phyloP scores from a whole-genome alignment of 2,329 filamentous ascomycete genomes.

The Boeremia lycopersici region DNA sequence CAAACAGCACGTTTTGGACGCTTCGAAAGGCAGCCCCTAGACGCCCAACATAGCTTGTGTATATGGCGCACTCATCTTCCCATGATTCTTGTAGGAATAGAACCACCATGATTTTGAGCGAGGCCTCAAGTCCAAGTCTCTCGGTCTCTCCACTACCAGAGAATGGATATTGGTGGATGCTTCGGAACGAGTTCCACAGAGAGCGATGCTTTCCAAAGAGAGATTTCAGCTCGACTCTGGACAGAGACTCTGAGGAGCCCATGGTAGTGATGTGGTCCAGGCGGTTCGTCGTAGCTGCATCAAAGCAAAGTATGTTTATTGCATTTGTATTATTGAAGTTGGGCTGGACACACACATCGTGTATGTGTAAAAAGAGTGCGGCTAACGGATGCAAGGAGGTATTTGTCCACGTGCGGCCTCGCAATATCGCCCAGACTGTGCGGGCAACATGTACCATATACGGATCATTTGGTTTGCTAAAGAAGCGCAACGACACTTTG shows the following conservation, averaged over 20 bases:
- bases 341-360: conserved; percentile 1
- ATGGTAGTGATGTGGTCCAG: background rate
- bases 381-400: conserved; percentile 8
- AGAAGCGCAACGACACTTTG: conserved; percentile 10
- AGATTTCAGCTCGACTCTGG: background rate
- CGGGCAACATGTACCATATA: conserved; percentile 15
- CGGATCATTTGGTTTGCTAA: conserved; percentile 7
- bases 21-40: conserved; percentile 6
- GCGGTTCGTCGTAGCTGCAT: background rate
- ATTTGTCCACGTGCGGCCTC: conserved; percentile 6
- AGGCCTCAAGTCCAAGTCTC: background rate
- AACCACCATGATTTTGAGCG: conserved; percentile 11
- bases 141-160: background rate
- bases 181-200: conserved; percentile 12
- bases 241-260: background rate
- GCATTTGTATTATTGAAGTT: background rate
- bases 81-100: conserved; percentile 10
- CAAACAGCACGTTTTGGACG: conserved; percentile 2
- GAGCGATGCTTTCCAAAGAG: conserved; percentile 16
- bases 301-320: background rate
- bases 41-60: conserved; percentile 6
- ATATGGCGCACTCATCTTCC: conserved; percentile 10
- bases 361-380: conserved; percentile 8
- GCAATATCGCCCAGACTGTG: conserved; percentile 7
- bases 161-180: conserved; percentile 8